Evolutionary conservation across 1,284 basidiomycete genomes (phyloP), one percentile per base, ranked within the genome.

Genomic region (Malassezia japonica): DNA sequence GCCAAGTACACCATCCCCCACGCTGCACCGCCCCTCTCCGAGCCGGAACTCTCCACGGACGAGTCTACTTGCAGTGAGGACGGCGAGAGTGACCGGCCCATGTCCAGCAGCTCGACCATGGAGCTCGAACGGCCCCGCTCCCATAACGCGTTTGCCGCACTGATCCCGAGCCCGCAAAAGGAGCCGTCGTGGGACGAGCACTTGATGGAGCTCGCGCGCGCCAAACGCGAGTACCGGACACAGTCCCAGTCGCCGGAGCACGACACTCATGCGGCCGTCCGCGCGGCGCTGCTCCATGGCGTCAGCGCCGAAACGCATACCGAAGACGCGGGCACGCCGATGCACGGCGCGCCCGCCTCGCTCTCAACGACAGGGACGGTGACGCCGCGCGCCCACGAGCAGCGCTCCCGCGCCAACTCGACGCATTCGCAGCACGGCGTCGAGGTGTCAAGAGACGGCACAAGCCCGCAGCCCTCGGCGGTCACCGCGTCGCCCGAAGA

Each of bases 1-100:
- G 5, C 21, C 12, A n/a, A n/a, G n/a, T n/a, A n/a, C 16, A 10
- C 29, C 9, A 1, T 6, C 6, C 18, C 29, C 20, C 6, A 8
- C 12, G 21, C 27, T n/a, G 24, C 40, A 10, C n/a, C 46, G 1
- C 45, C 28, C 4, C 45, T 48, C 2, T 54, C 51, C 8, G 51
- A 54, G 41, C 33, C 51, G 13, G 51, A 54, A 16, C 40, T 54
- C 6, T 54, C 51, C 5, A 54, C 51, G 20, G 51, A 54, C 23
- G 51, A 48, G 25, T 54, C 51, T 2, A 21, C 23, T 2, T 25
- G 31, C 4, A 54, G 51, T 20, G 51, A 54, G 6, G 50, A 47
- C 9, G 36, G 42, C 10, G 35, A 37, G 15, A 29, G 40, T 16
- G 40, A 42, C 40, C 16, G 21, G 15, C 1, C 16, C 18, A 25